Conservation (phyloP, 2,329 filamentous ascomycete species). For the Aspergillus japonicus region DNA sequence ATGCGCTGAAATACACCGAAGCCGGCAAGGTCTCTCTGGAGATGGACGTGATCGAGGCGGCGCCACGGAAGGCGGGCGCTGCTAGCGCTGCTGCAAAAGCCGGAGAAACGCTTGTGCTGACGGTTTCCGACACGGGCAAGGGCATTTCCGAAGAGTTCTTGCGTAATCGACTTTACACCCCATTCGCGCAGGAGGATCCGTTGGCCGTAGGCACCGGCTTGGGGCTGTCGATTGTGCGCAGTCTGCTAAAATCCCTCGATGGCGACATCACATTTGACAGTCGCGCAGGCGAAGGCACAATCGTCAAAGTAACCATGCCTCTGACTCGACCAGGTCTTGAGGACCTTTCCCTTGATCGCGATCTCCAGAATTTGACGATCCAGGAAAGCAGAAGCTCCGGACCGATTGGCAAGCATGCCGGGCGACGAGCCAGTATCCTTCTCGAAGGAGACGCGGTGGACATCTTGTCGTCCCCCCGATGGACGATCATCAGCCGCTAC, state of each 20-base stretch:
- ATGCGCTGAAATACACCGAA: conserved; percentile 62
- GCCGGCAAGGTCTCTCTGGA: conserved; percentile 51
- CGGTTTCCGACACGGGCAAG: conserved; percentile 62
- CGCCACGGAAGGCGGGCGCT: not conserved
- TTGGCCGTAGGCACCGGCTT: conserved; percentile 53
- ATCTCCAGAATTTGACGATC: not conserved
- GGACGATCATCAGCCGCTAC: conserved; percentile 31
- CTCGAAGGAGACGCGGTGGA: conserved; percentile 25
- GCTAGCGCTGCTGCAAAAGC: not conserved
- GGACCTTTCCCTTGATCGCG: not conserved
- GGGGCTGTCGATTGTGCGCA: conserved; percentile 63
- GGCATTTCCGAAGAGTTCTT: conserved; percentile 66
- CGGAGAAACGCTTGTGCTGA: conserved; percentile 28
- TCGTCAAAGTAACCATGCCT: conserved; percentile 52
- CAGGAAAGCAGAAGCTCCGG: not conserved
- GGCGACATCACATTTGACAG: conserved; percentile 60
- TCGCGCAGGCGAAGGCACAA: conserved; percentile 55
- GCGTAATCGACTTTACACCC: conserved; percentile 59
- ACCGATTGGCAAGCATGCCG: conserved; percentile 13
- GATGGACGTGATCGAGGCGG: conserved; percentile 30
- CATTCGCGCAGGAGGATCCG: conserved; percentile 59
- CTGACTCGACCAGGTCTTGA: conserved; percentile 34
- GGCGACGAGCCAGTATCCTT: conserved; percentile 28
- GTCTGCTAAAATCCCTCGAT: conserved; percentile 59
- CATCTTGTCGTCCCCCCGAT: conserved; percentile 20